A percentile compares a stretch with the other conserved stretches of the same genome.
These are phyloP conservation scores for Sorghum bicolor DNA, from an alignment of 176 grass and related monocot species.

Conservation along the genomic window DNA sequence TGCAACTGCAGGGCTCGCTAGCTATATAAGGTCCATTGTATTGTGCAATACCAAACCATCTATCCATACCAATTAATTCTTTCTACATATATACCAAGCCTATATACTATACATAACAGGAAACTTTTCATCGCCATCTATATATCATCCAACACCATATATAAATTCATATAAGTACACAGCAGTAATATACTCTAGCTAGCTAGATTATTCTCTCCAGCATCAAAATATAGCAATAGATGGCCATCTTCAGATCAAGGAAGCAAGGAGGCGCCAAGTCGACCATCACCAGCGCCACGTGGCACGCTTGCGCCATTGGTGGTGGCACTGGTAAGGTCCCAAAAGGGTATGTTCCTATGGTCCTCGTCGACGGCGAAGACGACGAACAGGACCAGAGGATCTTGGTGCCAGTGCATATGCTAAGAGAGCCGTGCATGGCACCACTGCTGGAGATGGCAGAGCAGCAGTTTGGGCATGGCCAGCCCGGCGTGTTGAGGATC, in stretches of 20 bases:
- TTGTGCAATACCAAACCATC: neutral
- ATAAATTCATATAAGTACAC: neutral
- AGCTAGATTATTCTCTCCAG: neutral
- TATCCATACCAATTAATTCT: neutral
- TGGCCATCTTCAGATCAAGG: slow-evolving; percentile 21
- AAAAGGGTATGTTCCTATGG: slow-evolving; percentile 47
- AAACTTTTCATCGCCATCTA: neutral
- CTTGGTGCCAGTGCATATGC: slow-evolving; percentile 29
- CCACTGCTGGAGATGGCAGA: slow-evolving; percentile 41
- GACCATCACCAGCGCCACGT: neutral
- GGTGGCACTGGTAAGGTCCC: neutral
- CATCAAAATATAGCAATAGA: neutral
- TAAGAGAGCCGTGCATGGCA: slow-evolving; percentile 43
- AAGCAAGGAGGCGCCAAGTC: slow-evolving; percentile 18
- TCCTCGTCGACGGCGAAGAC: neutral
- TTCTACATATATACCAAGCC: neutral
- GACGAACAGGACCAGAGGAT: slow-evolving; percentile 24
- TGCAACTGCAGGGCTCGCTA: too few species aligned
- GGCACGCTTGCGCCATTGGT: neutral
- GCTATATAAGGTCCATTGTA: neutral
- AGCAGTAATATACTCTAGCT: neutral
- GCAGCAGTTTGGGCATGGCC: slow-evolving; percentile 38
- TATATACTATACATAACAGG: neutral
- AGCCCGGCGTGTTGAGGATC: slow-evolving; percentile 45
- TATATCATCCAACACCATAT: neutral